Conservation (phyloP, 2,329 filamentous ascomycete genomes). For the Diplodia mutila region DNA sequence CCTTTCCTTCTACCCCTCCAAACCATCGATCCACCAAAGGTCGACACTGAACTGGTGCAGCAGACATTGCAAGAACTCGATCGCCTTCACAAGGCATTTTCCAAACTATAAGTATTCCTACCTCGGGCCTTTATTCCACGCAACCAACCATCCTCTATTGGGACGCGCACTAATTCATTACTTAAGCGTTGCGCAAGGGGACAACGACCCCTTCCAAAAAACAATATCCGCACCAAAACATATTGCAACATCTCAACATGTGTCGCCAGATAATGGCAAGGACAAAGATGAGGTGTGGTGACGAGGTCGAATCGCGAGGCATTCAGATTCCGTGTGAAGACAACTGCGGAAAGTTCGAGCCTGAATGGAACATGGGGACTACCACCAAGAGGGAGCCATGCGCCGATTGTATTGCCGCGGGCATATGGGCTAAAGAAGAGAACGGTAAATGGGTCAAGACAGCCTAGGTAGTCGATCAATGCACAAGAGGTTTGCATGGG, state of each 20-base stretch:
- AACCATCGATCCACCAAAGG: too few relatives aligned
- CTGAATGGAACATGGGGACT: neutral
- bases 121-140: too few relatives aligned
- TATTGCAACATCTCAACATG: neutral
- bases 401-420: neutral
- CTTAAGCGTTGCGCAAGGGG: too few relatives aligned
- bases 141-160: too few relatives aligned
- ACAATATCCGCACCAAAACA: too few relatives aligned
- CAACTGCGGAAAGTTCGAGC: neutral
- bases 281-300: neutral
- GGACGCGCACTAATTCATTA: too few relatives aligned
- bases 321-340: slow-evolving; percentile 42
- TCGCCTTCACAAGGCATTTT: too few relatives aligned
- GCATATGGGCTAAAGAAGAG: neutral
- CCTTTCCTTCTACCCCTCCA: too few relatives aligned
- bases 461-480: neutral
- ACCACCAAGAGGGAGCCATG: neutral
- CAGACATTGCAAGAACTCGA: too few relatives aligned
- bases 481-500: neutral
- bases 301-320: neutral
- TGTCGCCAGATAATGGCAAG: neutral
- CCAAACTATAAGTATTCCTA: too few relatives aligned
- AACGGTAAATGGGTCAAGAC: neutral
- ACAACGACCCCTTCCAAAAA: too few relatives aligned
- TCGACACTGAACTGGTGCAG: too few relatives aligned